A percentile compares a stretch with the other conserved stretches of the same genome.
phyloP scores from a whole-genome alignment of 805 yeast genomes.

The Wickerhamomyces hampshirensis region DNA sequence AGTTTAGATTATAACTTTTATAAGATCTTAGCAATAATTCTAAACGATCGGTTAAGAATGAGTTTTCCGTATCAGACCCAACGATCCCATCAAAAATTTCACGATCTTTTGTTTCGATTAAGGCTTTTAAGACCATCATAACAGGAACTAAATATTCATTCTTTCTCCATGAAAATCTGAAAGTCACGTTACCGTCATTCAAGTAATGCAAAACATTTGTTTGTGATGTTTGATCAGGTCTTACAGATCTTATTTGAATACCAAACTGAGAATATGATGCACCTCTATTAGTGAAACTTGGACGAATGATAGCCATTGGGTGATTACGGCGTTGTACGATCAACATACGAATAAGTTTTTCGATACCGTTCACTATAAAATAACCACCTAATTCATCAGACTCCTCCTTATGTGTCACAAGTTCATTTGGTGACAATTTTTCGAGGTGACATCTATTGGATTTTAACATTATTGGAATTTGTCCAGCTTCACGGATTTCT shows the following conservation, averaged over 20 bases:
- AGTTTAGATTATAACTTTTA: constrained; percentile 72
- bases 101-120: constrained; percentile 86
- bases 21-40: constrained; percentile 87
- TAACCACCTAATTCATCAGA: constrained; percentile 96
- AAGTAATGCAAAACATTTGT: constrained; percentile 96
- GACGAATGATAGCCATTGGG: constrained; percentile 96
- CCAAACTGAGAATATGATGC: constrained; percentile 84
- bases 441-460: constrained; percentile 90
- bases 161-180: constrained; percentile 95
- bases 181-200: constrained; percentile 92
- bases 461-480: constrained; percentile 84
- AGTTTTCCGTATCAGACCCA: constrained; percentile 80
- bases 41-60: constrained; percentile 96
- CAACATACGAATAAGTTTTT: constrained; percentile 92
- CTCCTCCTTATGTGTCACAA: constrained; percentile 80
- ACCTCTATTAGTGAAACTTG: constrained; percentile 92
- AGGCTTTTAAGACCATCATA: constrained; percentile 85
- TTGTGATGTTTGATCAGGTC: constrained; percentile 97
- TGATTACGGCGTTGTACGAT: constrained; percentile 97
- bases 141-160: constrained; percentile 94
- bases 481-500: constrained; percentile 88
- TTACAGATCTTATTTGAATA: constrained; percentile 88
- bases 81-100: constrained; percentile 95
- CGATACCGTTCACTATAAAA: constrained; percentile 91
- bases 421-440: constrained; percentile 73